These are phyloP conservation scores for Aschersonia sp. DNA, from an alignment of 2,329 filamentous ascomycete genomes.

Conservation along the genomic window DNA sequence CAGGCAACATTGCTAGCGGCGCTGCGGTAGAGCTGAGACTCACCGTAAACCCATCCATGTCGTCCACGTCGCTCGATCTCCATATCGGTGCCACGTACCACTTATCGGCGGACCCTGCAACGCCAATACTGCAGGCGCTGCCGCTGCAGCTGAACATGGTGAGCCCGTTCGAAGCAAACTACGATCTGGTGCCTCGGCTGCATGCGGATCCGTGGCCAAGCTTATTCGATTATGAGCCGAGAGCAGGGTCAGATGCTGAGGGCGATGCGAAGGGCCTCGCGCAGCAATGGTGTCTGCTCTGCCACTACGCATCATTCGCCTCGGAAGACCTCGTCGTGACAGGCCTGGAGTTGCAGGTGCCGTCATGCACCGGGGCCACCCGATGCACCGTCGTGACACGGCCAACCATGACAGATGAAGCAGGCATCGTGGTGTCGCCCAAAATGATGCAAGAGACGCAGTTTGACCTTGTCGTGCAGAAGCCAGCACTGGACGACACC, in stretches of 20 bases:
- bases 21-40: conserved; percentile 30
- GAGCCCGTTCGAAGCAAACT: conserved; percentile 82
- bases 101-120: conserved; percentile 64
- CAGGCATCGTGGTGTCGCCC: conserved; percentile 37
- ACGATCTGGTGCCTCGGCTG: conserved; percentile 69
- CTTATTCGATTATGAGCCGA: conserved; percentile 55
- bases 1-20: conserved; percentile 33
- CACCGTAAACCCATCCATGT: conserved; percentile 32
- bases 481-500: conserved; percentile 68
- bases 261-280: conserved; percentile 43
- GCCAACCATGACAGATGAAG: conserved; percentile 20
- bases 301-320: conserved; percentile 65
- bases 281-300: conserved; percentile 70
- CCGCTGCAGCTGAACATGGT: conserved; percentile 58
- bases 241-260: conserved; percentile 4
- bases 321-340: conserved; percentile 51
- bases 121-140: conserved; percentile 62
- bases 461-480: conserved; percentile 64
- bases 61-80: conserved; percentile 47
- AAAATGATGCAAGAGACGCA: conserved; percentile 57
- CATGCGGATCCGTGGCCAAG: conserved; percentile 75
- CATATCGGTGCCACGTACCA: conserved; percentile 65
- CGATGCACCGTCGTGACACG: conserved; percentile 32
- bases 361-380: conserved; percentile 47
- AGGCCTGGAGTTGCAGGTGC: conserved; percentile 46